Base-by-base conservation (phyloP, 331 rosid genomes). In the Pyrus hybrid region DNA sequence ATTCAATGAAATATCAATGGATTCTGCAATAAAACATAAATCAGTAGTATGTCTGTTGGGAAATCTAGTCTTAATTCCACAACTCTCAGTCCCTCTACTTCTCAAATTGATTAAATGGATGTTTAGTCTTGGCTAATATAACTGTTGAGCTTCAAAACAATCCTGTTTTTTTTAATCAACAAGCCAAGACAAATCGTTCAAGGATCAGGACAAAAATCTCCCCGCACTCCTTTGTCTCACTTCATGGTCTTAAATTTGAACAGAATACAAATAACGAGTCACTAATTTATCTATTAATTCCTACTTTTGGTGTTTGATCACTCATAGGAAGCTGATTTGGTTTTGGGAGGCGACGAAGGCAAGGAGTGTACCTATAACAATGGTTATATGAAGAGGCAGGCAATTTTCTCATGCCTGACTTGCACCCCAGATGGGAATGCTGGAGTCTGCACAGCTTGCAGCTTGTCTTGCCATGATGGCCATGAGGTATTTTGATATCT, bases 371-470 rank as follows among this genome's bases (percentile, higher is more conserved):
- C 99, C 82, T 92, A 92, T 69, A 85, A 47, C 77, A 92, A 86
- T 66, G 97, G 99, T 53, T 92, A 95, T 81, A 84, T 95, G 97
- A 95, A 90, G 85, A 90, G 97, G 82, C 99, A 95, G 76, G 99
- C 99, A 62, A 84, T 95, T 82, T 95, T 95, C 86, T 95, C 99
- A 32, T 95, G 99, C 85, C 86, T 95, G 76, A 95, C 99, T 63
- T 95, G 99, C 79, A 85, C 92, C 75, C 97, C 99, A 5, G 93
- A 86, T 37, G 99, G 99, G 63, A 92, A 92, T 83, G 97, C 97
- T 83, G 99, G 99, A 83, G 97, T 95, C 72, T 95, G 99, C 86
- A 90, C 97, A n/a, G 99, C 99, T 69, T 95, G 99, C 86, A 89
- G 97, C 73, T 84, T 95, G 89, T 88, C 97, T 79, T 95, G 99